Evolutionary conservation across 2,329 filamentous ascomycete genomes (phyloP).

Genomic region (Arthroderma uncinatum): DNA sequence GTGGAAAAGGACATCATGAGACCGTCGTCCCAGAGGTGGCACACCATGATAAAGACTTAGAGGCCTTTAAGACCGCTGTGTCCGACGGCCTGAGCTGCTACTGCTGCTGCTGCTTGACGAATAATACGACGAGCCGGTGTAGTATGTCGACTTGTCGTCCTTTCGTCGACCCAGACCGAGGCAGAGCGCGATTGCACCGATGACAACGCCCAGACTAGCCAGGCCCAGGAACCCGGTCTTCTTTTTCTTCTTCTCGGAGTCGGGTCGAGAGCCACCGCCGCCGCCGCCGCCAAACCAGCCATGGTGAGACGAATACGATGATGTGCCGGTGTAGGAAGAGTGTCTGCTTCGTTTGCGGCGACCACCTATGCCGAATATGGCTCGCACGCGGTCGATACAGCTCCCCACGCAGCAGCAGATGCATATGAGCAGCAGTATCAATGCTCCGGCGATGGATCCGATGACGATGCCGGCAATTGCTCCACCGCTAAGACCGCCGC

Average conservation of each 20-base stretch:
- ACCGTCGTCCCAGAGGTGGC: too few species aligned
- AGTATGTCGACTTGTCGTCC: constrained; percentile 28
- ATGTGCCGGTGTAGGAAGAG: constrained; percentile 25
- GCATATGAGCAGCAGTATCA: constrained; percentile 36
- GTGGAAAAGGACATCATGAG: neutral
- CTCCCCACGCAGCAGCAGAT: constrained; percentile 35
- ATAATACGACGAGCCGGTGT: constrained; percentile 11
- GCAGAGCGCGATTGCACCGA: constrained; percentile 36
- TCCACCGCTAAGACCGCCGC: constrained; percentile 37
- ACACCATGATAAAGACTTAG: too few species aligned
- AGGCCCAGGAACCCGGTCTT: constrained; percentile 26
- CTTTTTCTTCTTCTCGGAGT: constrained; percentile 29
- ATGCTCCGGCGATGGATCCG: constrained; percentile 36
- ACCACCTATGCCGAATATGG: constrained; percentile 32
- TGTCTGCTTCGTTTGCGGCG: constrained; percentile 23
- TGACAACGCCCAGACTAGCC: constrained; percentile 33
- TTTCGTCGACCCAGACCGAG: constrained; percentile 36
- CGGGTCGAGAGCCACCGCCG: constrained; percentile 18
- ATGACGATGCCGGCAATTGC: constrained; percentile 44
- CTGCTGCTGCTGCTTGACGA: constrained; percentile 27
- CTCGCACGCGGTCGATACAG: constrained; percentile 30
- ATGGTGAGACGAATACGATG: constrained; percentile 24
- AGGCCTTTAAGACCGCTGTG: neutral
- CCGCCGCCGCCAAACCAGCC: constrained; percentile 14
- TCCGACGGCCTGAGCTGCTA: constrained; percentile 14